Evolutionary conservation across 768 basidiomycete species (phyloP).

Genomic region (Collybiopsis luxurians): DNA sequence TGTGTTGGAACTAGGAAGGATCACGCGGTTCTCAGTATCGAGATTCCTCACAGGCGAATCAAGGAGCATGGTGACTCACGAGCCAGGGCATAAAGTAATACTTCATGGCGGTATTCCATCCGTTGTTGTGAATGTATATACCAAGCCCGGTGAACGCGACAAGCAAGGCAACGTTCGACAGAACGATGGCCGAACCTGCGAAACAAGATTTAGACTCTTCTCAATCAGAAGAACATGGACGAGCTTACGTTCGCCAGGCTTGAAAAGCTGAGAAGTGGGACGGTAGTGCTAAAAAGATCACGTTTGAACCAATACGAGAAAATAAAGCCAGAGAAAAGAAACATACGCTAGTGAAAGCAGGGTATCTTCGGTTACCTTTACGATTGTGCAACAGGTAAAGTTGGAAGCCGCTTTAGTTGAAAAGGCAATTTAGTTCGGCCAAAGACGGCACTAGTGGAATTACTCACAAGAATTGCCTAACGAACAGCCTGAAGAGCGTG

Average conservation of each 20-base stretch:
- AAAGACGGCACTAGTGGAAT: background rate
- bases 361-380: constrained; percentile 45
- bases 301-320: background rate
- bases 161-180: constrained; percentile 40
- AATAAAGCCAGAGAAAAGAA: background rate
- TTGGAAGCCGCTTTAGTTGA: constrained; percentile 36
- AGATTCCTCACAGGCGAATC: too few species aligned
- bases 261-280: constrained; percentile 43
- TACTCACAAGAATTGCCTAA: constrained; percentile 49
- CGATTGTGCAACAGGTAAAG: constrained; percentile 47
- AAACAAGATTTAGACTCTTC: background rate
- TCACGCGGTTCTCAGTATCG: too few species aligned
- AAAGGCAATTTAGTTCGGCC: background rate
- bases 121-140: constrained; percentile 24
- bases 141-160: constrained; percentile 35
- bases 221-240: background rate
- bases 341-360: constrained; percentile 41
- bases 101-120: constrained; percentile 31
- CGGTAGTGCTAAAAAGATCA: constrained; percentile 33
- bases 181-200: constrained; percentile 32
- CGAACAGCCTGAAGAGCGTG: constrained; percentile 46
- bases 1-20: constrained; percentile 50
- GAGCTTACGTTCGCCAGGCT: constrained; percentile 37
- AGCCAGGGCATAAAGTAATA: constrained; percentile 52
- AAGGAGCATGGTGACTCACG: constrained; percentile 23